A percentile compares a stretch with the other conserved stretches of the same genome.
These are phyloP conservation scores for Coemansia sp. DNA, from an alignment of 371 early-diverging fungal species.

Conservation along the genomic window DNA sequence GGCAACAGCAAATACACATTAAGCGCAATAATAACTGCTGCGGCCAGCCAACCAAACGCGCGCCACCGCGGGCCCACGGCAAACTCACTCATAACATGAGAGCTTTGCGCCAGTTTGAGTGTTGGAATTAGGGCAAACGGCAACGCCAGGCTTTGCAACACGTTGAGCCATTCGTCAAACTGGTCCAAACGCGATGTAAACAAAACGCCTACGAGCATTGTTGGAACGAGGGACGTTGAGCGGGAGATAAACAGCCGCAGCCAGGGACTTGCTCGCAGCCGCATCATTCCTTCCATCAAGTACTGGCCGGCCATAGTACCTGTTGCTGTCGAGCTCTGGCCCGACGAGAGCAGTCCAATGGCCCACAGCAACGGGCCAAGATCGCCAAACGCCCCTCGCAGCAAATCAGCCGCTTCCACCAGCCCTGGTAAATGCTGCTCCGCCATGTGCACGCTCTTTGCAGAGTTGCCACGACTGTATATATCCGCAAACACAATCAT, in stretches of 20 bases:
- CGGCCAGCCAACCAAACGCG: conserved; percentile 37
- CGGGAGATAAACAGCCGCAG: conserved; percentile 67
- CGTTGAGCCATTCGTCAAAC: conserved; percentile 66
- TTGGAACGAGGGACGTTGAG: conserved; percentile 63
- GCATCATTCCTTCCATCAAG: conserved; percentile 70
- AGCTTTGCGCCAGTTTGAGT: conserved; percentile 41
- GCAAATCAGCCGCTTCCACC: conserved; percentile 54
- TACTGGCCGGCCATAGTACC: conserved; percentile 75
- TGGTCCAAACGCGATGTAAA: conserved; percentile 62
- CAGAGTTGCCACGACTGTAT: conserved; percentile 50
- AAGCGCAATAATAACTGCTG: conserved; percentile 40
- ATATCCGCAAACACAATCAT: conserved; percentile 68
- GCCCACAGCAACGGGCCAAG: conserved; percentile 53
- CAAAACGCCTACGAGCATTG: conserved; percentile 64
- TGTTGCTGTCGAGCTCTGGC: conserved; percentile 72
- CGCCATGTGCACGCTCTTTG: conserved; percentile 8
- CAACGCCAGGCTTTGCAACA: conserved; percentile 67
- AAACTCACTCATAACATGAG: conserved; percentile 48
- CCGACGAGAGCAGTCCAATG: conserved; percentile 66
- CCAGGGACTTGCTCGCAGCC: conserved; percentile 57
- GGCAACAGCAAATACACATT: conserved; percentile 41
- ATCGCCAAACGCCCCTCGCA: conserved; percentile 57
- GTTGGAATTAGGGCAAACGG: conserved; percentile 71
- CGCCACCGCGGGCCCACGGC: conserved; percentile 42
- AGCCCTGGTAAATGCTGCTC: conserved; percentile 49